Conservation (phyloP, 2,329 filamentous ascomycete species). For the Botrytis deweyae region DNA sequence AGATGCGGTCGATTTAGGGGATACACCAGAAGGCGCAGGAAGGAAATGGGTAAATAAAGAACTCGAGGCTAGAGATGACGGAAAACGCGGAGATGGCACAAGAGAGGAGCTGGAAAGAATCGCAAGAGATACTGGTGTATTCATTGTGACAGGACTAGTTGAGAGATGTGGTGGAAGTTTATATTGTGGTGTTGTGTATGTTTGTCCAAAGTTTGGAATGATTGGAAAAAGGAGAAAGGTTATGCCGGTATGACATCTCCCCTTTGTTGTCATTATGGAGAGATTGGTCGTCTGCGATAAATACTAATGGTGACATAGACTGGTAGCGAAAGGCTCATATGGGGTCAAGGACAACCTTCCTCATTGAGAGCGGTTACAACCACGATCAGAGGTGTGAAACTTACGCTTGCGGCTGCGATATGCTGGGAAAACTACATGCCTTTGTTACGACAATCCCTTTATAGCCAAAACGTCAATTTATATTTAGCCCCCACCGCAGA, state of each 20-base stretch:
- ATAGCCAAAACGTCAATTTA: constrained; percentile 86
- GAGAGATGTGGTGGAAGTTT: constrained; percentile 79
- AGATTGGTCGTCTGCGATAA: background rate
- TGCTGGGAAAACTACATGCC: constrained; percentile 99
- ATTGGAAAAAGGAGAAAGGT: constrained; percentile 89
- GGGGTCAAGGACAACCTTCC: constrained; percentile 80
- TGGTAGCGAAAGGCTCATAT: constrained; percentile 77
- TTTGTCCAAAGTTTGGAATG: constrained; percentile 70
- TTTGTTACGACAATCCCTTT: constrained; percentile 76
- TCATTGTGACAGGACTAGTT: constrained; percentile 76
- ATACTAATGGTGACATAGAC: constrained; percentile 48
- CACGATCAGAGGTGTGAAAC: constrained; percentile 71
- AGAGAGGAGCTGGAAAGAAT: constrained; percentile 76
- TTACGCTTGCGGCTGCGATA: constrained; percentile 83
- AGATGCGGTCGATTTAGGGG: constrained; percentile 77
- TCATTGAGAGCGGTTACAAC: constrained; percentile 79
- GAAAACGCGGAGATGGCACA: constrained; percentile 68
- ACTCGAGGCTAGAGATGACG: constrained; percentile 52
- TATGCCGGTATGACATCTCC: constrained; percentile 66
- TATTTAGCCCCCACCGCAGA: constrained; percentile 92
- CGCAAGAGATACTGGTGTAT: constrained; percentile 74
- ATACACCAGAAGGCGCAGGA: constrained; percentile 69
- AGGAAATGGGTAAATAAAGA: constrained; percentile 66
- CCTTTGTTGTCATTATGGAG: background rate
- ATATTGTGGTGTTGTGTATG: constrained; percentile 81